Conservation (phyloP, 2,329 filamentous ascomycete genomes). For the Aureobasidium melanogenum region DNA sequence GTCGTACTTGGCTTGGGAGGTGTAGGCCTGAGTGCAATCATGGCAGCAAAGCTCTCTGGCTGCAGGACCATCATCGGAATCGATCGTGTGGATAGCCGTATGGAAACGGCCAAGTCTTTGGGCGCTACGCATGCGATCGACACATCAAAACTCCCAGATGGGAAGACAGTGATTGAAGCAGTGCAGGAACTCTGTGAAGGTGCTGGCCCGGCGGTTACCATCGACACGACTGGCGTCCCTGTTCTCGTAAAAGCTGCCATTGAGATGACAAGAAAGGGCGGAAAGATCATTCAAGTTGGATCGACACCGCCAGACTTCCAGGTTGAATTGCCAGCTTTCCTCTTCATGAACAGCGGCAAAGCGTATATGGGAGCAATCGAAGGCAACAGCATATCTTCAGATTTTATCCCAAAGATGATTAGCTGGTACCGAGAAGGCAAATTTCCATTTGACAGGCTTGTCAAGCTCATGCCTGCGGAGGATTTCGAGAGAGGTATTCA, state of each 20-base stretch:
- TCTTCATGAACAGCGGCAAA: conserved; percentile 40
- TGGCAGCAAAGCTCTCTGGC: conserved; percentile 38
- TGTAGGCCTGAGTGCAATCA: conserved; percentile 39
- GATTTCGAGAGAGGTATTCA: conserved; percentile 32
- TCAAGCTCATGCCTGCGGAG: conserved; percentile 36
- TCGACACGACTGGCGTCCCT: conserved; percentile 44
- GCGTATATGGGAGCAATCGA: conserved; percentile 42
- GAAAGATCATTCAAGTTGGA: conserved; percentile 44
- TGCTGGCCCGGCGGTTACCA: conserved; percentile 35
- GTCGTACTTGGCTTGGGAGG: conserved; percentile 38
- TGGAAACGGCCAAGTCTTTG: conserved; percentile 32
- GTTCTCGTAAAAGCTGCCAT: conserved; percentile 35
- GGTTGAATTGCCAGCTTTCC: conserved; percentile 35
- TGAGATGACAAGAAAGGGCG: conserved; percentile 35
- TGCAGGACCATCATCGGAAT: conserved; percentile 33
- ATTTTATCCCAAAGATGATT: conserved; percentile 41
- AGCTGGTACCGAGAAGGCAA: conserved; percentile 39
- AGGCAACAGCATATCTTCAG: conserved; percentile 34
- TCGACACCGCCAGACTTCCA: conserved; percentile 35
- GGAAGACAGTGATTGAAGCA: conserved; percentile 26
- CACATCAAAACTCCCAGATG: conserved; percentile 24
- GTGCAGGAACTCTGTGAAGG: conserved; percentile 29
- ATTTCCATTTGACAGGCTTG: conserved; percentile 39
- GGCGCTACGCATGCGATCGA: conserved; percentile 34
- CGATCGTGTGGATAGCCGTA: conserved; percentile 29